Conservation (phyloP, 176 grass and related monocot genomes). For the Saccharum spontaneum region DNA sequence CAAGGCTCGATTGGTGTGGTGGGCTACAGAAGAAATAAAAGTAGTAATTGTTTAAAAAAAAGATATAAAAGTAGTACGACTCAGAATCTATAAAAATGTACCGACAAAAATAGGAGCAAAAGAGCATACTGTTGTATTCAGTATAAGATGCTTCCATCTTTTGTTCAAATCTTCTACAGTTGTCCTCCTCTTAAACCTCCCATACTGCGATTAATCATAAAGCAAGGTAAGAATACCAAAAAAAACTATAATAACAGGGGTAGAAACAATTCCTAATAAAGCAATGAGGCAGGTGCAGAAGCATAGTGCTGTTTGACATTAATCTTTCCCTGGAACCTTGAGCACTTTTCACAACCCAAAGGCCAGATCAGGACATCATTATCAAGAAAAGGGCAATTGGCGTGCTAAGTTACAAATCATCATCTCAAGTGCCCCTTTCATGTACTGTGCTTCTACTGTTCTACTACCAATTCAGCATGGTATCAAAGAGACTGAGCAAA, state of each 20-base stretch:
- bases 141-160: slow-evolving; percentile 91
- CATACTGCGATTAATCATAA: slow-evolving; percentile 57
- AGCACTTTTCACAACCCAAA: neutral
- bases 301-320: neutral
- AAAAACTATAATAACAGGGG: neutral
- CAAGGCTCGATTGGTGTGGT: slow-evolving; percentile 87
- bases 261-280: neutral
- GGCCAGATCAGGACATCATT: neutral
- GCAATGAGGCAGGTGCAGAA: neutral
- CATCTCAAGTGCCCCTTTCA: neutral
- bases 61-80: slow-evolving; percentile 18
- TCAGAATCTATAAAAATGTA: slow-evolving; percentile 27
- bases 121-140: slow-evolving; percentile 71
- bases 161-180: slow-evolving; percentile 84
- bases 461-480: neutral
- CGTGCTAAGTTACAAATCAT: neutral
- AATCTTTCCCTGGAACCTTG: neutral
- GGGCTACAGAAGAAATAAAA: slow-evolving; percentile 52
- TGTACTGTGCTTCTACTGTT: neutral
- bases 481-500: neutral
- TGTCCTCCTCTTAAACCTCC: slow-evolving; percentile 64
- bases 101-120: slow-evolving; percentile 19
- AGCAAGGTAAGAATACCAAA: slow-evolving; percentile 2
- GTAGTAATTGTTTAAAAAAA: too few species aligned
- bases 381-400: neutral